A percentile compares a stretch with the other conserved stretches of the same genome.
These are phyloP conservation scores for Gremmenia infestans DNA, from an alignment of 2,329 filamentous ascomycete species.

Conservation along the genomic window DNA sequence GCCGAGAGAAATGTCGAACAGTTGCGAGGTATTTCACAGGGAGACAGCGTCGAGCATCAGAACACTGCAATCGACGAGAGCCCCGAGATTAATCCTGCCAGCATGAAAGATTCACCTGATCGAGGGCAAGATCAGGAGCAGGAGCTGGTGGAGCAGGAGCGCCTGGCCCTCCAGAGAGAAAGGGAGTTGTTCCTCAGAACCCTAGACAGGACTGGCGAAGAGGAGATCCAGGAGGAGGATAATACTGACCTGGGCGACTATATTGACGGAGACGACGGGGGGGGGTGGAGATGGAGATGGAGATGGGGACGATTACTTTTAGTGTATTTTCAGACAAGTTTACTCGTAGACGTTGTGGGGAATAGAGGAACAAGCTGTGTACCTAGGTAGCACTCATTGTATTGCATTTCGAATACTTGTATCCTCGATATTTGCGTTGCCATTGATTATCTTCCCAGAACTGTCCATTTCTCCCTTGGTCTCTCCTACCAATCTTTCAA, in stretches of 20 bases:
- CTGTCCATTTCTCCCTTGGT: conserved; percentile 6
- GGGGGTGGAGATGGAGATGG: too few relatives aligned
- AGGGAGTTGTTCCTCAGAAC: neutral
- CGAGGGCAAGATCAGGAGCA: too few relatives aligned
- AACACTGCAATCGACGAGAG: too few relatives aligned
- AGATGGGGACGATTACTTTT: neutral
- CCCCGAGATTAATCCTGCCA: too few relatives aligned
- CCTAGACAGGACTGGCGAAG: neutral
- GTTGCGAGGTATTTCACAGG: too few relatives aligned
- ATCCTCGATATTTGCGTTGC: conserved; percentile 44
- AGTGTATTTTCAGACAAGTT: neutral
- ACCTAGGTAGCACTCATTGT: neutral
- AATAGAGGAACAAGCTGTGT: neutral
- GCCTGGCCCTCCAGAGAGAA: too few relatives aligned
- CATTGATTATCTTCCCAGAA: conserved; percentile 7
- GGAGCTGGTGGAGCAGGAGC: too few relatives aligned
- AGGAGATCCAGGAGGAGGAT: neutral
- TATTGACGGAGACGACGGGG: neutral
- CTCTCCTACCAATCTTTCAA: conserved; percentile 64
- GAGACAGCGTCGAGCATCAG: too few relatives aligned
- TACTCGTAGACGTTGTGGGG: neutral
- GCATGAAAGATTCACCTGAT: too few relatives aligned
- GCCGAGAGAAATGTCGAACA: too few relatives aligned
- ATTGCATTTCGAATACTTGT: conserved; percentile 35
- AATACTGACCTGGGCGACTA: neutral